Conservation (phyloP, 2,329 filamentous ascomycete genomes). For the Blastomyces parvus region DNA sequence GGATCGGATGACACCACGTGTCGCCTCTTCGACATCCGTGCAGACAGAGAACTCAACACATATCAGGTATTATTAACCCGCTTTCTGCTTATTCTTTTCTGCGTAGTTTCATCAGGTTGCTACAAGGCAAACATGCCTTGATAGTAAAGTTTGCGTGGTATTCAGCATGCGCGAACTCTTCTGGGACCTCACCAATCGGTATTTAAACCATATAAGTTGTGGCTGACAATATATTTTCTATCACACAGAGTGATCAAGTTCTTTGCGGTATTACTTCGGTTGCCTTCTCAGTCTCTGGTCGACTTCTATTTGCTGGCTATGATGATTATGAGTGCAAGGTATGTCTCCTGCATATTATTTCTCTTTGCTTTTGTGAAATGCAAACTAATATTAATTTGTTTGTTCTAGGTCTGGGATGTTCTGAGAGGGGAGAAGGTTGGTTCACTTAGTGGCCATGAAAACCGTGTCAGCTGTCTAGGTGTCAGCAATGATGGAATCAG, state of each 20-base stretch:
- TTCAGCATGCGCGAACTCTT: not conserved
- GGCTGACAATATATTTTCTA: conserved; percentile 14
- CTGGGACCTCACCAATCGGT: not conserved
- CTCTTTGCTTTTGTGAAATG: not conserved
- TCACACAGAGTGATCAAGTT: conserved; percentile 77
- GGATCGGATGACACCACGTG: conserved; percentile 97
- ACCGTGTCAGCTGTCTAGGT: conserved; percentile 95
- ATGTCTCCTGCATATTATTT: conserved; percentile 26
- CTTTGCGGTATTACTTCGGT: conserved; percentile 97
- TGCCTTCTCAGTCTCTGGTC: conserved; percentile 91
- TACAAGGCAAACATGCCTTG: too few relatives aligned
- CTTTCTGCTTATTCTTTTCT: not conserved
- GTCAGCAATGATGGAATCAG: conserved; percentile 99
- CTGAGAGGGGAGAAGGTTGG: conserved; percentile 95
- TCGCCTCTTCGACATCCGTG: conserved; percentile 93
- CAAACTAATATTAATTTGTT: conserved; percentile 24
- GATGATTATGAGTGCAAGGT: conserved; percentile 99
- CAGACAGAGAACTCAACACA: conserved; percentile 67
- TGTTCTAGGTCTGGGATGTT: conserved; percentile 82
- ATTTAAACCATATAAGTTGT: not conserved
- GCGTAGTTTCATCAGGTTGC: too few relatives aligned
- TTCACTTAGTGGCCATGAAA: conserved; percentile 93
- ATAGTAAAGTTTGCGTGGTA: not conserved
- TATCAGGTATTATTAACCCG: conserved; percentile 46
- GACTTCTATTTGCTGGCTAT: conserved; percentile 91